Evolutionary conservation across 176 grass and related monocot species (phyloP), one percentile per base, ranked within the genome.

Genomic region (Musa schizocarpa): DNA sequence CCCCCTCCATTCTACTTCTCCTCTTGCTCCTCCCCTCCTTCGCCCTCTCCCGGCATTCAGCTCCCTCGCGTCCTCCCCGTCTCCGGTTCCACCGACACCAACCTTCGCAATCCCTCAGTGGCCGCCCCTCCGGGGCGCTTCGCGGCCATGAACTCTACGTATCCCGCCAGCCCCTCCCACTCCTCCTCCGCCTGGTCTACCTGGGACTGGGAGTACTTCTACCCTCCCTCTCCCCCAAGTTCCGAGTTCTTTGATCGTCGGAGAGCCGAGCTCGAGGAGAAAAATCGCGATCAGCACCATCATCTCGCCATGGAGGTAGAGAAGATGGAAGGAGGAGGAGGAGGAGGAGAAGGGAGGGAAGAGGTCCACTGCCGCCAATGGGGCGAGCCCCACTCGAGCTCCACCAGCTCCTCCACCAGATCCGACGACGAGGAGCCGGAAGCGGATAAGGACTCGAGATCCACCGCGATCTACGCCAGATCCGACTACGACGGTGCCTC

Each of bases 201-300:
- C 34, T 99, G 96, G 91, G 96, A 99, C 8, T 99, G 96, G 96
- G 96, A 99, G 81, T 89, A 94, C 69, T 89, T 87, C 86, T 85
- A 85, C 73, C 96, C 96, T 19, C 96, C 96, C 78, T 99, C 96
- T 19, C 91, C 91, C 58, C 96, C 96, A 20, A 86, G 92, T 78
- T 99, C 96, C 2, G 96, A 99, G 65, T 99, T 89, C 77, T 99
- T 92, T 50, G 88, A 92, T 2, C 90, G 96, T 10, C 82, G 82
- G 62, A 94, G 89, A 82, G 79, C 84, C 10, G 90, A 99, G 70
- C 63, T 87, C 51, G 88, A 99, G 76, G 87, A 89, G 71, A 77
- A 77, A 62, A 88, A 79, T 74, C 91, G 83, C 81, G 74, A 88
- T 69, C 93, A 92, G 9, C 76, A 87, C 52, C 34, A 43, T 43